Conservation (phyloP, 768 basidiomycete genomes). For the Hemileccinum impolitum region DNA sequence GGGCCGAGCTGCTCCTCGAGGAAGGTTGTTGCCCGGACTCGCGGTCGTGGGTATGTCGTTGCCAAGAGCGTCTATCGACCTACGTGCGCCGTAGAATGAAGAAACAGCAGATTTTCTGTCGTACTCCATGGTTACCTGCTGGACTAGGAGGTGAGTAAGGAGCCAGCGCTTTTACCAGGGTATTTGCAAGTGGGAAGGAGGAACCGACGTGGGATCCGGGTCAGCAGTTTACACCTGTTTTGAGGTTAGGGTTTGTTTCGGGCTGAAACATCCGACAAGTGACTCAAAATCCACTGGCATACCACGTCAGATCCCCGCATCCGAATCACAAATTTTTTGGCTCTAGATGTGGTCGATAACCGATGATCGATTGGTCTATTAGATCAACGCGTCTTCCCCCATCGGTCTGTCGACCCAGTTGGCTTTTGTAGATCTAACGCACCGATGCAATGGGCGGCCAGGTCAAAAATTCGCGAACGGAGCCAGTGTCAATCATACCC, state of each 20-base stretch:
- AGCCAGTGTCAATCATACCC: no score
- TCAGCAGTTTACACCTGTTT: neutral
- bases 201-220: neutral
- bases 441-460: no score
- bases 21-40: constrained; percentile 13
- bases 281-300: no score
- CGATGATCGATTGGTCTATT: no score
- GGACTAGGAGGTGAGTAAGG: neutral
- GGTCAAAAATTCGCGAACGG: no score
- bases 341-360: no score
- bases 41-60: constrained; percentile 42
- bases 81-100: constrained; percentile 68
- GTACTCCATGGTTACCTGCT: constrained; percentile 52
- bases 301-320: no score
- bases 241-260: constrained; percentile 27
- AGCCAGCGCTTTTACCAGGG: neutral
- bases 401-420: no score
- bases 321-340: no score
- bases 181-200: constrained; percentile 14
- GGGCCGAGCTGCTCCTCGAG: constrained; percentile 36
- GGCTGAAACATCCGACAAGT: constrained; percentile 1
- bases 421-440: no score
- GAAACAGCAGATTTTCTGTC: constrained; percentile 79
- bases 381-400: no score
- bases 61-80: constrained; percentile 56